These are phyloP conservation scores for Cryptococcus sp. DNA, from an alignment of 1,284 basidiomycete genomes.

Conservation along the genomic window DNA sequence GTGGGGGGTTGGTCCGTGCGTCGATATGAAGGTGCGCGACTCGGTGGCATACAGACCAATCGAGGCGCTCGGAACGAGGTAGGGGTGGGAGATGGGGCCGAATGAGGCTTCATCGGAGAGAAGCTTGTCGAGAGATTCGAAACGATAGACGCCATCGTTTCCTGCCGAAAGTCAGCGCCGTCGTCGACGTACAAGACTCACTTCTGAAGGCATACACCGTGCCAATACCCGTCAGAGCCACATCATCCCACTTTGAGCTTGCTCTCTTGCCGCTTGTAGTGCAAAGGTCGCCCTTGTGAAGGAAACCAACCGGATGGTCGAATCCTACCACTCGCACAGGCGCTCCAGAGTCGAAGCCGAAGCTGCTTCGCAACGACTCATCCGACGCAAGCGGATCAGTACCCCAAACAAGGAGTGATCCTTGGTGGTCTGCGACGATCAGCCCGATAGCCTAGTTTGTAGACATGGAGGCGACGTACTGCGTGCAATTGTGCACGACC, in stretches of 20 bases:
- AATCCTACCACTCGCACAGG: slow-evolving; percentile 15
- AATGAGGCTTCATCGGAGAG: not conserved
- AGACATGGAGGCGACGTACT: not conserved
- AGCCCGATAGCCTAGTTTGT: not conserved
- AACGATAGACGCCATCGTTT: slow-evolving; percentile 14
- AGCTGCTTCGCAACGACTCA: not conserved
- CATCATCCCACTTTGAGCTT: slow-evolving; percentile 19
- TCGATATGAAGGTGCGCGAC: slow-evolving; percentile 22
- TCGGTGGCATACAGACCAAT: slow-evolving; percentile 26
- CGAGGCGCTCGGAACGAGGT: not conserved
- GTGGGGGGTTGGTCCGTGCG: slow-evolving; percentile 9
- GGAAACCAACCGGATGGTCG: slow-evolving; percentile 10
- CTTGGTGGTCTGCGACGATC: not conserved
- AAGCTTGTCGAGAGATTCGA: slow-evolving; percentile 14
- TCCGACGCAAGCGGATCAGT: not conserved
- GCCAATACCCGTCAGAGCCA: slow-evolving; percentile 20
- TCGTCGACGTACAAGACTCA: not conserved
- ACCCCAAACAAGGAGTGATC: slow-evolving; percentile 1
- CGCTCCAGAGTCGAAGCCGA: not conserved
- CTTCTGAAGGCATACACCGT: slow-evolving; percentile 15
- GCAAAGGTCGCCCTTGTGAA: slow-evolving; percentile 9
- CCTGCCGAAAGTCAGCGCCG: not conserved
- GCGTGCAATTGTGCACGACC: slow-evolving; percentile 18
- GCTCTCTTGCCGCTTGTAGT: not conserved
- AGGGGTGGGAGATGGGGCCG: slow-evolving; percentile 2